Conservation (phyloP, 495 filamentous ascomycete species). For the Trichoderma gamsii region DNA sequence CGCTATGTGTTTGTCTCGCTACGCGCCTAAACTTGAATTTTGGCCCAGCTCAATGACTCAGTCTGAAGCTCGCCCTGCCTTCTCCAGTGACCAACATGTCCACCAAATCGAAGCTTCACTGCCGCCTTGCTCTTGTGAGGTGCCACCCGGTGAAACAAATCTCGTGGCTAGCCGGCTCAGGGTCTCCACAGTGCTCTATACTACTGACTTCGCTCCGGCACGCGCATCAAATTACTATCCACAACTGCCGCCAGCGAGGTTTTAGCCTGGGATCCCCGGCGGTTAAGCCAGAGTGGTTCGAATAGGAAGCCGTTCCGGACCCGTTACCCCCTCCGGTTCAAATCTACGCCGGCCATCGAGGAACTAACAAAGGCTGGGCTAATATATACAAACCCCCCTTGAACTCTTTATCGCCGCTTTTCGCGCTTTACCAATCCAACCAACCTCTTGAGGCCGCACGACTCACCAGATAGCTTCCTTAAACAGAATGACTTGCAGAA, state of each 20-base stretch:
- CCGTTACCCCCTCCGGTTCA: not conserved
- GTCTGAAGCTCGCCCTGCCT: not conserved
- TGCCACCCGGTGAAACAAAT: not conserved
- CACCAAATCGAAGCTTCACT: not conserved
- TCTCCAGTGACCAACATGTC: not conserved
- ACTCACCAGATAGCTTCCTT: not conserved
- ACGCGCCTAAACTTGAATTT: not conserved
- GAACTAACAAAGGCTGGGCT: not conserved
- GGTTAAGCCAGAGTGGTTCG: not conserved
- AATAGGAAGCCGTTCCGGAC: not conserved
- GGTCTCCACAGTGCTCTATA: not conserved
- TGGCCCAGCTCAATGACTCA: not conserved
- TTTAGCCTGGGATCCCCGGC: not conserved
- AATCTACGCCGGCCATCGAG: not conserved
- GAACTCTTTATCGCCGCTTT: not conserved
- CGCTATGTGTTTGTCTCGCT: not conserved
- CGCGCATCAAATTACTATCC: not conserved
- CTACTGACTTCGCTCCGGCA: not conserved
- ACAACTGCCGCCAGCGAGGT: conserved; percentile 8
- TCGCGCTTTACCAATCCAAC: not conserved
- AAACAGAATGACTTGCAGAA: not conserved
- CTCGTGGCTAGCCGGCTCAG: not conserved
- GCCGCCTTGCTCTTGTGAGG: not conserved
- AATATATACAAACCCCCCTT: not conserved
- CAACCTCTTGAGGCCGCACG: not conserved